Evolutionary conservation across 2,329 filamentous ascomycete species (phyloP).

Genomic region (Pseudogymnoascus sp.): DNA sequence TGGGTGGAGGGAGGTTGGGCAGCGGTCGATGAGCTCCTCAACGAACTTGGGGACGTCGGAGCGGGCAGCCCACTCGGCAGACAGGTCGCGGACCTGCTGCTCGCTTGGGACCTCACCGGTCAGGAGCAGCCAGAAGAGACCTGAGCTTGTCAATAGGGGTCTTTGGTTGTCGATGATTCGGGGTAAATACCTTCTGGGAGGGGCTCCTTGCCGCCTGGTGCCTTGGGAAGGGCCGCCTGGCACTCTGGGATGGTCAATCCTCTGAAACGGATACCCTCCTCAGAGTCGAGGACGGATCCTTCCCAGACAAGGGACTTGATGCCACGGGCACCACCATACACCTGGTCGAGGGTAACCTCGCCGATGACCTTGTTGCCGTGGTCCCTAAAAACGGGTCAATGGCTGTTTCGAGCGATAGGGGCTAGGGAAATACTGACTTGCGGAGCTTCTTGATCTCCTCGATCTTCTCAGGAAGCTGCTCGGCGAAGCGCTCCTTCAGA

Average conservation of each 20-base stretch:
- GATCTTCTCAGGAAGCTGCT: constrained; percentile 89
- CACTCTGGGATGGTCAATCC: constrained; percentile 99
- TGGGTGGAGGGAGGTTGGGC: constrained; percentile 96
- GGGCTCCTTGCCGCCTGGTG: constrained; percentile 91
- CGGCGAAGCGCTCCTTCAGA: constrained; percentile 96
- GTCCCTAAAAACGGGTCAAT: constrained; percentile 49
- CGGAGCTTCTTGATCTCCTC: constrained; percentile 98
- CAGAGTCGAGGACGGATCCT: constrained; percentile 91
- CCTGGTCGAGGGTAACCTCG: constrained; percentile 98
- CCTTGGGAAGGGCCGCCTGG: constrained; percentile 95
- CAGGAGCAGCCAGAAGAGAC: constrained; percentile 99
- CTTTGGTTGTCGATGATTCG: background rate
- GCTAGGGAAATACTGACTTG: constrained; percentile 55
- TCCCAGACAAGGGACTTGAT: constrained; percentile 99
- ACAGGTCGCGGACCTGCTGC: constrained; percentile 97
- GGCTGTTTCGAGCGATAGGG: constrained; percentile 19
- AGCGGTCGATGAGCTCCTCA: constrained; percentile 99
- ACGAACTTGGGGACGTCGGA: constrained; percentile 96
- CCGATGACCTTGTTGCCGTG: constrained; percentile 91
- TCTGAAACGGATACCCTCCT: constrained; percentile 99
- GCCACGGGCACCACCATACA: constrained; percentile 97
- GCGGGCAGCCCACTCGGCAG: constrained; percentile 96
- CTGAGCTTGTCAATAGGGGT: constrained; percentile 32
- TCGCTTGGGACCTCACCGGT: constrained; percentile 96
- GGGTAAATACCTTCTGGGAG: constrained; percentile 68